These are phyloP conservation scores for Alternaria incomplexa DNA, from an alignment of 2,329 filamentous ascomycete species.

Conservation along the genomic window DNA sequence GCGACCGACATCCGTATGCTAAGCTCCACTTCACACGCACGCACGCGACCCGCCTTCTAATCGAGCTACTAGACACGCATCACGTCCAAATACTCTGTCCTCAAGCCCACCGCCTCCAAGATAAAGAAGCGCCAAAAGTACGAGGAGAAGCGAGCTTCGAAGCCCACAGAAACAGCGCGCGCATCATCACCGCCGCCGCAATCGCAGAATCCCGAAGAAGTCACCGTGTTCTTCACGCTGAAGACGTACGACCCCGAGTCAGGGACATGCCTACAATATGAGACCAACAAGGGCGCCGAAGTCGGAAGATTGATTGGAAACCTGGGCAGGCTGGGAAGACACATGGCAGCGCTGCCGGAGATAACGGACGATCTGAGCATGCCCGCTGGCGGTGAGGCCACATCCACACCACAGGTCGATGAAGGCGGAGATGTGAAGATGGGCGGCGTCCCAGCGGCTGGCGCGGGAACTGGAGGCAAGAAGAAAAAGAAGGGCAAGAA, in stretches of 20 bases:
- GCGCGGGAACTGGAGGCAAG: constrained; percentile 47
- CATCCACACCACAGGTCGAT: constrained; percentile 43
- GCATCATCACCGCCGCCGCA: constrained; percentile 40
- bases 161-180: constrained; percentile 29
- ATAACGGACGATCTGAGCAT: constrained; percentile 48
- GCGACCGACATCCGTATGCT: constrained; percentile 78
- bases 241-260: constrained; percentile 88
- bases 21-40: background rate
- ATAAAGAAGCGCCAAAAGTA: constrained; percentile 44
- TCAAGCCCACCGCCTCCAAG: constrained; percentile 49
- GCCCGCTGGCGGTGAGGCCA: constrained; percentile 33
- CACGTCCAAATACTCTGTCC: constrained; percentile 88
- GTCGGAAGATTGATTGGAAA: constrained; percentile 81
- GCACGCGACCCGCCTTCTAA: constrained; percentile 18
- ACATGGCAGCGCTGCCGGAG: constrained; percentile 60
- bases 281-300: constrained; percentile 88
- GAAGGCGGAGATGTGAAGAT: constrained; percentile 37
- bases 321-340: constrained; percentile 75
- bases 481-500: constrained; percentile 61
- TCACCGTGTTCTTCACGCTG: constrained; percentile 71
- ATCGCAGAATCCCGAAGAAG: constrained; percentile 32
- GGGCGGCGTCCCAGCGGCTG: constrained; percentile 33
- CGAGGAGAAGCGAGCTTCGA: constrained; percentile 34
- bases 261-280: constrained; percentile 87
- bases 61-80: constrained; percentile 72